Base-by-base conservation (phyloP, 2,329 filamentous ascomycete genomes). In the Pseudocercospora fuligena region DNA sequence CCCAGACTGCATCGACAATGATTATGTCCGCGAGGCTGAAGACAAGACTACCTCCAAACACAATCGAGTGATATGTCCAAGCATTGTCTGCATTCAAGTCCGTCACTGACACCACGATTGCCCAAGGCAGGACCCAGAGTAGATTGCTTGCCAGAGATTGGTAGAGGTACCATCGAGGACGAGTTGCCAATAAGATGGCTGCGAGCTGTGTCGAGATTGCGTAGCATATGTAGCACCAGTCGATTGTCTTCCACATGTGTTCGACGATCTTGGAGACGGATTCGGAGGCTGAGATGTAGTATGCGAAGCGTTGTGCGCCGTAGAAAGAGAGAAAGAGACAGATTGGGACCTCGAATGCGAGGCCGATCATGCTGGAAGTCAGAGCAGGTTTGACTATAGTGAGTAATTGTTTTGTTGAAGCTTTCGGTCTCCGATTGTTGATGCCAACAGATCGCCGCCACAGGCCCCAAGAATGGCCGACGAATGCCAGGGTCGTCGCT, bases 61-160 rank as follows among this genome's bases (percentile, higher is more conserved):
- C 86, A 27, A 90, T 75, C 0, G 85, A 82, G 71, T 91, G 87
- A 73, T 89, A 92, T 0, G 82, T 88, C 90, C 89, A 92, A 0
- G 90, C 89, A 72, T 88, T 85, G 0, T 78, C 77, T 2, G 80
- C 74, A 6, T 83, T 82, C 54, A 90, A 77, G 1, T 78, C 63
- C n/a, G 78, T 78, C 4, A 79, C 81, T 60, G 83, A 85, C 66
- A 85, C 88, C 0, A 85, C 88, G 47, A 92, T 86, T 0, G 90
- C 89, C 89, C 90, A 92, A 0, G 89, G 90, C 2, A 93, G 77
- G 0, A 92, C 89, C 73, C 89, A 92, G 0, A 89, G 75, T 0
- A 92, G 57, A 71, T 92, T 92, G 6, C 89, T 90, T 0, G 80
- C 84, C 0, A 92, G 78, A 3, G 87, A 88, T 74, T 92, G 89